Evolutionary conservation across 2,329 filamentous ascomycete species (phyloP).

Genomic region (Westerdykella sp.): DNA sequence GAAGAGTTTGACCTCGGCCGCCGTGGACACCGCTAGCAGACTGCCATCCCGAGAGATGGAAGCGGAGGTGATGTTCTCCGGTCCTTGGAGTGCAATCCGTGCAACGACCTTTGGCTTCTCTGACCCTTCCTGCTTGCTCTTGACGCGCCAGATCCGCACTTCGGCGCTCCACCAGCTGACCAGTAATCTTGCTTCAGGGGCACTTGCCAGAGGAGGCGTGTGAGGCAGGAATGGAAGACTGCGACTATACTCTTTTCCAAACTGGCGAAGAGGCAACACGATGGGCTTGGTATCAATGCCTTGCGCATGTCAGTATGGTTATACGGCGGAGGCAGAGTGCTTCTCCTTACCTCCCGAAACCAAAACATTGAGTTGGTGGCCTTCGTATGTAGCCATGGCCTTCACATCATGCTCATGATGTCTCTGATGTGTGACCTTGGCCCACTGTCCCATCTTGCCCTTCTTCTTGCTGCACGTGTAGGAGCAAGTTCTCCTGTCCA

Average conservation of each 20-base stretch:
- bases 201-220: slow-evolving; percentile 64
- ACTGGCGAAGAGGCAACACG: slow-evolving; percentile 71
- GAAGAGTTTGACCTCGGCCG: slow-evolving; percentile 71
- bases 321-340: neutral
- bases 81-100: slow-evolving; percentile 46
- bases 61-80: slow-evolving; percentile 75
- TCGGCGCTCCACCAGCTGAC: slow-evolving; percentile 91
- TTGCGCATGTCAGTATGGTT: slow-evolving; percentile 37
- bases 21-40: slow-evolving; percentile 70
- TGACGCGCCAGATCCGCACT: slow-evolving; percentile 72
- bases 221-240: slow-evolving; percentile 81
- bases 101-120: slow-evolving; percentile 41
- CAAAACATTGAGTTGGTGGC: slow-evolving; percentile 72
- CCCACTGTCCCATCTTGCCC: slow-evolving; percentile 56
- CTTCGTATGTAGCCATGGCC: slow-evolving; percentile 84
- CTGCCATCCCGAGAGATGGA: slow-evolving; percentile 65
- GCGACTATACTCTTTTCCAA: slow-evolving; percentile 72
- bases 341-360: slow-evolving; percentile 73
- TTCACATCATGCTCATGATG: slow-evolving; percentile 96
- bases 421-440: slow-evolving; percentile 74
- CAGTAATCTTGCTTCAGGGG: slow-evolving; percentile 66
- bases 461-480: slow-evolving; percentile 56
- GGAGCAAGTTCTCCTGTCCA: slow-evolving; percentile 79
- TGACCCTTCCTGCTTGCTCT: slow-evolving; percentile 41
- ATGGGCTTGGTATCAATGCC: slow-evolving; percentile 81